These are phyloP conservation scores for Verruconis gallopava DNA, from an alignment of 2,329 filamentous ascomycete species.

Conservation along the genomic window DNA sequence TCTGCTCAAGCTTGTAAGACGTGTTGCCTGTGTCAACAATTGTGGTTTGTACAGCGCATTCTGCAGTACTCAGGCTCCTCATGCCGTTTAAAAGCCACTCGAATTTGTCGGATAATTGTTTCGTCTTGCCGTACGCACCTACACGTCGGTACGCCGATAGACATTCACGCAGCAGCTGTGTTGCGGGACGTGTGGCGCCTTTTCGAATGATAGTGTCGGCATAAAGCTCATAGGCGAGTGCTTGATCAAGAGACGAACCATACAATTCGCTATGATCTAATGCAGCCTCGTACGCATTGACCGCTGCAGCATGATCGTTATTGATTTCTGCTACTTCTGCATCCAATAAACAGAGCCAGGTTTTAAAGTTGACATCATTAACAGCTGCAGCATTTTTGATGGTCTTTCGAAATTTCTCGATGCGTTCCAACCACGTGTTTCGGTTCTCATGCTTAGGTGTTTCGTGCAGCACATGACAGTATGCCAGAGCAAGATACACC, in stretches of 20 bases:
- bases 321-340: conserved; percentile 56
- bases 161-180: conserved; percentile 54
- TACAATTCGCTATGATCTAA: conserved; percentile 60
- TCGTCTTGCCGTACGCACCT: conserved; percentile 56
- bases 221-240: conserved; percentile 60
- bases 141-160: conserved; percentile 55
- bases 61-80: conserved; percentile 45
- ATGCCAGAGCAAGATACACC: conserved; percentile 31
- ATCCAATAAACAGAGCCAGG: conserved; percentile 55
- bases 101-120: conserved; percentile 55
- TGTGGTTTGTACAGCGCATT: conserved; percentile 58
- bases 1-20: conserved; percentile 30
- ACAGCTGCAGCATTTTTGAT: conserved; percentile 52
- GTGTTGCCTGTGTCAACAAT: conserved; percentile 39
- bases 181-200: conserved; percentile 53
- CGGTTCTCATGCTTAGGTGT: conserved; percentile 25
- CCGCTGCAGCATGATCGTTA: conserved; percentile 38
- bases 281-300: conserved; percentile 55
- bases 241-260: conserved; percentile 57
- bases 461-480: conserved; percentile 27
- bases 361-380: conserved; percentile 57
- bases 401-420: conserved; percentile 44
- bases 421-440: conserved; percentile 37
- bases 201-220: conserved; percentile 56
- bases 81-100: conserved; percentile 52